Percentiles rank a stretch among this genome's conserved stretches.
These are phyloP conservation scores for Lycium barbarum DNA, from an alignment of 257 asterid species.

Conservation along the genomic window DNA sequence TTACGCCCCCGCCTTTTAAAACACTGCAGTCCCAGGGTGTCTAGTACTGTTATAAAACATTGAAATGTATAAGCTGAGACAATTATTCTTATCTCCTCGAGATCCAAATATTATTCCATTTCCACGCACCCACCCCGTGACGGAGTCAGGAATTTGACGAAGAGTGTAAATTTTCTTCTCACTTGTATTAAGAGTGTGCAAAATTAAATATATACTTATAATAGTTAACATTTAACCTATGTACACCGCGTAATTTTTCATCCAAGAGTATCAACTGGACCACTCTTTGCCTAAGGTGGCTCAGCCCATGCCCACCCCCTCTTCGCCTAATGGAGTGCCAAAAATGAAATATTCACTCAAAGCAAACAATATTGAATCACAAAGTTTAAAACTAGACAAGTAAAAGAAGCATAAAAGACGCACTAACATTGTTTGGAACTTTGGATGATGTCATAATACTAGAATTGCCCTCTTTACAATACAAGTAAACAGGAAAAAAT, in stretches of 20 bases:
- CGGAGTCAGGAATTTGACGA: no score
- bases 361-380: not conserved
- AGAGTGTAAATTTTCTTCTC: no score
- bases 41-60: not conserved
- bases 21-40: not conserved
- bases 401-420: not conserved
- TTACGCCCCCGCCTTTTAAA: no score
- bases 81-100: not conserved
- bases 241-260: no score
- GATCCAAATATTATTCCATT: not conserved
- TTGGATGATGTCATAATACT: not conserved
- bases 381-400: not conserved
- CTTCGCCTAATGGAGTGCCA: not conserved
- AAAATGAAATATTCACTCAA: not conserved
- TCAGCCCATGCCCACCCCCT: not conserved
- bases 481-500: not conserved
- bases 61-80: not conserved
- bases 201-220: no score
- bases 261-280: no score
- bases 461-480: not conserved
- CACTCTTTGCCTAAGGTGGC: no score
- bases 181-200: no score
- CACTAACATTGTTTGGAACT: not conserved
- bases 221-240: no score
- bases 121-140: no score